phyloP scores from a whole-genome alignment of 2,329 filamentous ascomycete genomes.

The Stemphylium vesicarium region DNA sequence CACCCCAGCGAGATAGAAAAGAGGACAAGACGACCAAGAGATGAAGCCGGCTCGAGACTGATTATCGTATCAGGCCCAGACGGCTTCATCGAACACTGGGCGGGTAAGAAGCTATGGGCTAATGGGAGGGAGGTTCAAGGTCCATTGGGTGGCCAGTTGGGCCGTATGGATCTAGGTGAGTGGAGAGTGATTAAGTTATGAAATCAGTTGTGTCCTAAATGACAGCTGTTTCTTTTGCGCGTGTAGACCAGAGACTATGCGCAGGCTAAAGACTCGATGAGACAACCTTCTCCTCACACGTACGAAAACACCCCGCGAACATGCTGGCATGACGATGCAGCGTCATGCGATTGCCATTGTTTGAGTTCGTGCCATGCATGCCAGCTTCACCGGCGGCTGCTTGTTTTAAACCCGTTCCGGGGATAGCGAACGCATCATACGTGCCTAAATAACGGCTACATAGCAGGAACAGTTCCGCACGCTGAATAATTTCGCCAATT shows the following conservation, averaged over 20 bases:
- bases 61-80: slow-evolving; percentile 90
- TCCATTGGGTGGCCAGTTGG: slow-evolving; percentile 71
- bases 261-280: too few relatives aligned
- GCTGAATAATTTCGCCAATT: slow-evolving; percentile 22
- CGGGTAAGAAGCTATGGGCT: slow-evolving; percentile 79
- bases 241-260: too few relatives aligned
- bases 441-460: slow-evolving; percentile 4
- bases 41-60: slow-evolving; percentile 62
- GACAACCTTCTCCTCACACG: too few relatives aligned
- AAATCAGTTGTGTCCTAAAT: slow-evolving; percentile 20
- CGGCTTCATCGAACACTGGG: slow-evolving; percentile 82
- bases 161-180: slow-evolving; percentile 62
- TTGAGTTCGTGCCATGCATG: neutral
- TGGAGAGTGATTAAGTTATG: slow-evolving; percentile 67
- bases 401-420: neutral
- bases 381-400: neutral
- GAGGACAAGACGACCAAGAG: slow-evolving; percentile 22
- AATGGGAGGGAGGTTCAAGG: slow-evolving; percentile 78
- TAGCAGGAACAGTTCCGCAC: slow-evolving; percentile 23
- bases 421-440: neutral
- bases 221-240: slow-evolving; percentile 12
- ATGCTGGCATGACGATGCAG: neutral
- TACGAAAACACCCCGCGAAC: neutral
- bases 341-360: neutral
- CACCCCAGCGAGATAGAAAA: slow-evolving; percentile 47